These are phyloP conservation scores for Fusarium nanum DNA, from an alignment of 2,329 filamentous ascomycete genomes.

Conservation along the genomic window DNA sequence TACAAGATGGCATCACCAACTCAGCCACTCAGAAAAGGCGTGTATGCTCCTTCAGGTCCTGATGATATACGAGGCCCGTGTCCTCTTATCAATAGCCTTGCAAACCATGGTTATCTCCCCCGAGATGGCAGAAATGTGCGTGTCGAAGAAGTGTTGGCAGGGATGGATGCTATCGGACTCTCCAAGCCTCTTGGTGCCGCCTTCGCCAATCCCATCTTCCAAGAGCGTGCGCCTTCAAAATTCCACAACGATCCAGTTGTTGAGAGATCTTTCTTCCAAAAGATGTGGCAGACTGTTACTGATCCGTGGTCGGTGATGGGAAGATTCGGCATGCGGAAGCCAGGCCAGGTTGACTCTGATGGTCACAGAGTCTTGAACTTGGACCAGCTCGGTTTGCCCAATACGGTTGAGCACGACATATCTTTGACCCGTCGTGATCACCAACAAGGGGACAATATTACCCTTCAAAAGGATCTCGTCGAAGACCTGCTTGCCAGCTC, in stretches of 20 bases:
- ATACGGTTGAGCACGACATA: constrained; percentile 41
- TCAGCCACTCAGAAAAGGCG: constrained; percentile 28
- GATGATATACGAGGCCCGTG: constrained; percentile 39
- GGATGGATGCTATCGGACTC: constrained; percentile 33
- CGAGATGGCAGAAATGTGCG: constrained; percentile 38
- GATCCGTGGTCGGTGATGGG: constrained; percentile 39
- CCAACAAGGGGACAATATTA: constrained; percentile 37
- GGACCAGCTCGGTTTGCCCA: constrained; percentile 36
- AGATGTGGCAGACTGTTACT: constrained; percentile 2
- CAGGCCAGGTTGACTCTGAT: constrained; percentile 33
- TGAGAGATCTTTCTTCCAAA: constrained; percentile 21
- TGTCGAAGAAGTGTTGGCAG: constrained; percentile 31
- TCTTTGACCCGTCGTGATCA: constrained; percentile 41
- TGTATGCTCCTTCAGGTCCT: constrained; percentile 33
- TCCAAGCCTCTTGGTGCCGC: constrained; percentile 36
- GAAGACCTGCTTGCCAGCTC: constrained; percentile 34
- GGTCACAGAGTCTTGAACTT: constrained; percentile 37
- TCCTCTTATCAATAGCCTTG: constrained; percentile 42
- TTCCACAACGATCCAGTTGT: constrained; percentile 8
- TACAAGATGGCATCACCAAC: constrained; percentile 22
- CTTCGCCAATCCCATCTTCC: constrained; percentile 42
- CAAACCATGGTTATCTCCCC: constrained; percentile 44
- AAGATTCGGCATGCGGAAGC: constrained; percentile 39
- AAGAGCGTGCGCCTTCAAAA: constrained; percentile 22
- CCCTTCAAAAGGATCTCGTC: constrained; percentile 35